Base-by-base conservation (phyloP, 1,139 yeast genomes). In the Nakaseomyces sp. region DNA sequence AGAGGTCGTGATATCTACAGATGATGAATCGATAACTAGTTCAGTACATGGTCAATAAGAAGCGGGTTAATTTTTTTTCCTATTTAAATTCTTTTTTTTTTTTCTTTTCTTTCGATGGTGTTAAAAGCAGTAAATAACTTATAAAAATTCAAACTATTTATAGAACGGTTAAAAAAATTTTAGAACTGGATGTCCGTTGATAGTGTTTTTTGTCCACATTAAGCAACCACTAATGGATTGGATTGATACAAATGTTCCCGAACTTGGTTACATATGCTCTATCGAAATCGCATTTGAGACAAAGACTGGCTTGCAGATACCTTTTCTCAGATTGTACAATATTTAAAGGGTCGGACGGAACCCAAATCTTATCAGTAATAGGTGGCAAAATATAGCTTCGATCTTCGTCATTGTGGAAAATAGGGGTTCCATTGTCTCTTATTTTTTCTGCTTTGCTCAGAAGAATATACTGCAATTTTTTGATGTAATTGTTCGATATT, bases 401-500 rank as follows among this genome's bases (percentile, higher is more conserved):
- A 20, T 3, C 8, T 35, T 35, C 38, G 4, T 20, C 28, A 22
- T 20, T 20, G 12, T 20, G 4, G n/a, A 15, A 20, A 20, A 20
- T 20, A 13, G 38, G 38, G 32, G 37, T 19, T 31, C 19, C 24
- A 28, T 32, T 22, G 5, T 31, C n/a, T 43, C 37, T 13, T 30
- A n/a, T 19, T 43, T 9, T 19, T 16, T 33, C 4, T n/a, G 30
- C 15, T 43, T 43, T 32, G 39, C 33, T 28, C 37, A 37, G 17
- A 45, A 35, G 37, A 8, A 47, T 38, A 22, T 41, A 41, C 16
- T 38, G 36, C 9, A 43, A 30, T 28, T 37, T 40, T 6, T 31
- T 35, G 33, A 29, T 37, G 26, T 45, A 69, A 39, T 61, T 56
- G 17, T 53, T 53, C 31, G 66, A 63, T 20, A 72, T 59, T 28